A percentile compares a stretch with the other conserved stretches of the same genome.
Conservation (phyloP, 805 yeast species). For the Candida morakotiae region DNA sequence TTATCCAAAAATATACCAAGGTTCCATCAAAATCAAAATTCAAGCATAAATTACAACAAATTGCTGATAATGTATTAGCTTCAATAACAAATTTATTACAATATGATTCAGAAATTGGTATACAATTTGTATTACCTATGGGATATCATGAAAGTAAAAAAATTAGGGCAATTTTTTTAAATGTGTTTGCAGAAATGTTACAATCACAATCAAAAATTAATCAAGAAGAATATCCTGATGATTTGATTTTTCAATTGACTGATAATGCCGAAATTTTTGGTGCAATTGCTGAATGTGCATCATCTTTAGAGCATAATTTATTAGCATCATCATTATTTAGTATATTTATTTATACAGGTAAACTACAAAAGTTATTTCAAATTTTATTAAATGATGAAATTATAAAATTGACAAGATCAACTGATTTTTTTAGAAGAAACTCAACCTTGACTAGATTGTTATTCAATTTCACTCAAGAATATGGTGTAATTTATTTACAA, state of each 20-base stretch:
- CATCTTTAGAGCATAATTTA: constrained; percentile 65
- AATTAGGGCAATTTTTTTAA: constrained; percentile 68
- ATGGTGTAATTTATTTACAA: constrained; percentile 57
- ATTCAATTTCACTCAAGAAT: constrained; percentile 64
- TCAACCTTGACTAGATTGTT: constrained; percentile 77
- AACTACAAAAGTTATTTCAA: constrained; percentile 44
- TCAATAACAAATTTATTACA: constrained; percentile 67
- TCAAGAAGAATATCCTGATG: constrained; percentile 27
- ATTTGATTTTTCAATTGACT: constrained; percentile 17
- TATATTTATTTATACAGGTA: constrained; percentile 40
- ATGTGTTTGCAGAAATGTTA: constrained; percentile 68
- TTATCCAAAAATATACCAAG: constrained; percentile 43
- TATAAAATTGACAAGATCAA: constrained; percentile 50
- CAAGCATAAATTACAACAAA: constrained; percentile 50
- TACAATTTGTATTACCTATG: constrained; percentile 70
- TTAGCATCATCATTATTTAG: constrained; percentile 63
- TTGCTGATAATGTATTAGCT: constrained; percentile 60
- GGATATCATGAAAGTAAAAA: constrained; percentile 68
- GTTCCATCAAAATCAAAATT: constrained; percentile 18
- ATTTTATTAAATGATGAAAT: constrained; percentile 63
- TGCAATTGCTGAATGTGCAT: constrained; percentile 57
- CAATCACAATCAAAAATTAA: constrained; percentile 30
- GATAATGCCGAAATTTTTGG: constrained; percentile 38
- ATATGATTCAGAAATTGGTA: constrained; percentile 73
- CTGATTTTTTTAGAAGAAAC: constrained; percentile 75